Evolutionary conservation across 1,284 basidiomycete species (phyloP).

Genomic region (Afroboletus lepidellus): DNA sequence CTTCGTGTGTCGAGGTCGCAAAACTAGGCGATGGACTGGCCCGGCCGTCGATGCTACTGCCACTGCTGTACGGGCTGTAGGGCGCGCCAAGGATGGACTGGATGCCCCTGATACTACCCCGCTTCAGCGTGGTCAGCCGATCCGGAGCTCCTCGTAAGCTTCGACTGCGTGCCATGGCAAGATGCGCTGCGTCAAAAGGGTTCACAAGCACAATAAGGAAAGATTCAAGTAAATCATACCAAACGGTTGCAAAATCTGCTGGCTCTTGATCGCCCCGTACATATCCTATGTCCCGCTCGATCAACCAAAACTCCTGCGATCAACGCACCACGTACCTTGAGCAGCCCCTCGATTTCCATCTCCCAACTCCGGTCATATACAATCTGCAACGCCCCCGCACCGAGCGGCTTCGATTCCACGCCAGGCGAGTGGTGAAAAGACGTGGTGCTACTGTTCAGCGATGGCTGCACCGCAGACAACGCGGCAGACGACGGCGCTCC

Average conservation of each 20-base stretch:
- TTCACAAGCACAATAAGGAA: conserved; percentile 54
- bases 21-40: conserved; percentile 78
- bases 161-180: conserved; percentile 55
- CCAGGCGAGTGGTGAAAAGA: conserved; percentile 43
- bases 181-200: conserved; percentile 42
- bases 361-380: conserved; percentile 76
- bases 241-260: conserved; percentile 86
- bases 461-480: conserved; percentile 35
- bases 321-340: conserved; percentile 63
- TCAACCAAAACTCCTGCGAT: conserved; percentile 1
- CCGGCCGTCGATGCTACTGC: conserved; percentile 79
- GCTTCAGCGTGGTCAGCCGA: conserved; percentile 76
- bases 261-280: conserved; percentile 86
- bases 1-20: conserved; percentile 81
- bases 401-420: conserved; percentile 41
- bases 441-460: conserved; percentile 35
- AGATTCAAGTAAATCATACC: conserved; percentile 42
- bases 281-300: conserved; percentile 68
- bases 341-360: conserved; percentile 75
- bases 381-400: conserved; percentile 35
- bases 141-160: conserved; percentile 68
- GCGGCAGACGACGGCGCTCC: conserved; percentile 37
- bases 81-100: conserved; percentile 71
- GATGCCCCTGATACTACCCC: conserved; percentile 85
- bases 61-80: conserved; percentile 74